A percentile compares a stretch with the other conserved stretches of the same genome.
Conservation (phyloP, 345 rosid genomes). For the Populus ilicifolia region DNA sequence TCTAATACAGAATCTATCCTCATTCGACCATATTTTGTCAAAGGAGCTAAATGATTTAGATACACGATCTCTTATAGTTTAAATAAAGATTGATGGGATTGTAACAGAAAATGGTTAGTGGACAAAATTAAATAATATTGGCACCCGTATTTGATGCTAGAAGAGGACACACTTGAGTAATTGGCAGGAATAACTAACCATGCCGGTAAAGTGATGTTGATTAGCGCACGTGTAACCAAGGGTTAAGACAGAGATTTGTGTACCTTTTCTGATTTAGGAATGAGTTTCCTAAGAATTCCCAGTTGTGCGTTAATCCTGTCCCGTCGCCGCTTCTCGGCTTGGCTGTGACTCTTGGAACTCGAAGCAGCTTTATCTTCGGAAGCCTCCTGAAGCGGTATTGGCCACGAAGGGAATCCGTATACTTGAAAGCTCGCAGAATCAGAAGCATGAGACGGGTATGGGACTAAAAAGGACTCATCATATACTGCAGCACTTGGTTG, state of each 20-base stretch:
- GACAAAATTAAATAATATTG: not conserved
- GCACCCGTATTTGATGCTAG: not conserved
- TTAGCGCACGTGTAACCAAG: not conserved
- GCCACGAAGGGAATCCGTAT: constrained; percentile 18
- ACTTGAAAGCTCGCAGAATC: constrained; percentile 9
- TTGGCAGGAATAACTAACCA: not conserved
- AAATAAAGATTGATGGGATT: not conserved
- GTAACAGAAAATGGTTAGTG: not conserved
- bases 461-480: constrained; percentile 21
- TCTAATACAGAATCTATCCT: not conserved
- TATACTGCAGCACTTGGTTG: constrained; percentile 1
- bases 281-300: constrained; percentile 67
- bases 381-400: constrained; percentile 19
- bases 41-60: not conserved
- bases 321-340: constrained; percentile 87
- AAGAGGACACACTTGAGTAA: not conserved
- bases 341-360: constrained; percentile 62
- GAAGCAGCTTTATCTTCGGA: constrained; percentile 36
- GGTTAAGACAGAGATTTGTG: not conserved
- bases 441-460: constrained; percentile 10
- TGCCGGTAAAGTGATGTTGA: not conserved
- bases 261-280: constrained; percentile 90
- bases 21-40: not conserved
- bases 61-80: not conserved
- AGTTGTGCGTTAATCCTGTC: constrained; percentile 88